Percentiles rank a stretch among this genome's conserved stretches.
phyloP scores from a whole-genome alignment of 2,329 filamentous ascomycete genomes.

The Colletotrichum sp. region DNA sequence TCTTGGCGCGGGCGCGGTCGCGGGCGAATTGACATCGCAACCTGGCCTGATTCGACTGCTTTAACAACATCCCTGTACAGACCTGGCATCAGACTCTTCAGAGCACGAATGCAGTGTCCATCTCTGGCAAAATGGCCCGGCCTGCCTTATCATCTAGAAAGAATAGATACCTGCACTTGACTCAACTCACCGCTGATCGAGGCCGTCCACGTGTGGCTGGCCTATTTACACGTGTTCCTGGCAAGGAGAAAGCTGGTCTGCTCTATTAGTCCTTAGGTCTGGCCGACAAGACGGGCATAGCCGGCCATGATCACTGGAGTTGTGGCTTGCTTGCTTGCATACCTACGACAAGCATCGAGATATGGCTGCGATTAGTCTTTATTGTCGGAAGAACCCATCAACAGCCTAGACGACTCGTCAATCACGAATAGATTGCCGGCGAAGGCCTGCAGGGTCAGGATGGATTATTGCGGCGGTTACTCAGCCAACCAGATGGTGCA shows the following conservation, averaged over 20 bases:
- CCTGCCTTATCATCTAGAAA: not conserved
- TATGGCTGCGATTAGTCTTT: not conserved
- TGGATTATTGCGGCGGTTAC: not conserved
- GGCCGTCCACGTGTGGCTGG: not conserved
- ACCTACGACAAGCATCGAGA: not conserved
- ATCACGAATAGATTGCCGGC: not conserved
- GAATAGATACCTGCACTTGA: not conserved
- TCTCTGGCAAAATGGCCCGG: not conserved
- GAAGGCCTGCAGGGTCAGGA: not conserved
- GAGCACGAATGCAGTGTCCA: not conserved
- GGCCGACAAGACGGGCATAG: not conserved
- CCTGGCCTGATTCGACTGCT: not conserved
- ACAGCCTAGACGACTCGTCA: not conserved
- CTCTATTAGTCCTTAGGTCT: not conserved
- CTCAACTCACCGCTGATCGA: conserved; percentile 3
- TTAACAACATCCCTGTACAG: not conserved
- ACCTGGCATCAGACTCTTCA: not conserved
- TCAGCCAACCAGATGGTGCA: not conserved
- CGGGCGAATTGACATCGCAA: not conserved
- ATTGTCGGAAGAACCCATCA: not conserved
- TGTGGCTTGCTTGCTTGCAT: not conserved
- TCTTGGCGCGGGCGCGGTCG: not conserved
- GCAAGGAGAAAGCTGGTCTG: not conserved
- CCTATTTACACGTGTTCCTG: not conserved
- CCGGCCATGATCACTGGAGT: not conserved